Evolutionary conservation across 2,329 filamentous ascomycete species (phyloP), one percentile per base, ranked within the genome.

Genomic region (Intubia oerlemansii): DNA sequence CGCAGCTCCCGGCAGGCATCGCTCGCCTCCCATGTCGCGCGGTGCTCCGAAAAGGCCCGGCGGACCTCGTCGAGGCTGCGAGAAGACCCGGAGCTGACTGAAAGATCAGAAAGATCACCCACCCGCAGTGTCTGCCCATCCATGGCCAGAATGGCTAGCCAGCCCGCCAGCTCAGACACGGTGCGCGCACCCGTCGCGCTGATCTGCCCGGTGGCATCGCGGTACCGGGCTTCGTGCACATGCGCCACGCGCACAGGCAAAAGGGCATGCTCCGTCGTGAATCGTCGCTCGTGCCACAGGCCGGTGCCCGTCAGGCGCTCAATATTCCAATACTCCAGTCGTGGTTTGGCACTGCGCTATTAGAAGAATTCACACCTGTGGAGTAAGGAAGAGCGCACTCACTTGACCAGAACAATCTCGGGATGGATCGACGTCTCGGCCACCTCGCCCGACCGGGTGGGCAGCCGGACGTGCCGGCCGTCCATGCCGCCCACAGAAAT

Each of bases 331-430:
- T 39, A 39, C 7, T 34, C 26, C 17, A 38, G 34, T 14, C 24
- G 14, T 11, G 37, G 35, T 14, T 17, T 14, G n/a, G 31, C 24
- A 17, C 32, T 38, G 30, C 22, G 13, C 10, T 5, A 15, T 29
- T 17, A 21, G 17, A 11, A 13, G n/a, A n/a, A n/a, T n/a, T n/a
- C n/a, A n/a, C 8, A 19, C 7, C 7, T 19, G n/a, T n/a, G 17
- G 23, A 14, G 23, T 7, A 14, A 14, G 7, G 13, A n/a, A n/a
- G n/a, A n/a, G n/a, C n/a, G n/a, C n/a, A 31, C 27, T 4, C 10
- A 38, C 34, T 37, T 37, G 10, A 38, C 22, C 7, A 35, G 16
- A 11, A 39, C 34, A 32, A 39, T 39, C 17, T 37, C 31, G 1
- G 37, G 35, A 14, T 39, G 37, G 7, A 24, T 27, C 6, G 17